Evolutionary conservation across 1,139 yeast species (phyloP), one percentile per base, ranked within the genome.

Genomic region (Diutina scorzettiae): DNA sequence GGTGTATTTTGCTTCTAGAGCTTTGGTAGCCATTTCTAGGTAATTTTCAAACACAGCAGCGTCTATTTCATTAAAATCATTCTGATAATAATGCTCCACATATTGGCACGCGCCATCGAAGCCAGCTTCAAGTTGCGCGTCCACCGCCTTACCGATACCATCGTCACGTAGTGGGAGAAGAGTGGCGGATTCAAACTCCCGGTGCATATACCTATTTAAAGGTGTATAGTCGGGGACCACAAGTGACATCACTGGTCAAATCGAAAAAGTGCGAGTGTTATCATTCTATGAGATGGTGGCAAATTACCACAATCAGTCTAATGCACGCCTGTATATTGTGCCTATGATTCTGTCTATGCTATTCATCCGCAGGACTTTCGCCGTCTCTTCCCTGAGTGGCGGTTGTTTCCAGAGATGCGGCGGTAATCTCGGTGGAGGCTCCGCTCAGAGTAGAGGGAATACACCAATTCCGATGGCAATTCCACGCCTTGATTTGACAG

Each of bases 381-480:
- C n/a, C n/a, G n/a, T n/a, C n/a, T n/a, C n/a, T n/a, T n/a, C n/a
- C n/a, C n/a, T n/a, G n/a, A n/a, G n/a, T n/a, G n/a, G n/a, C n/a
- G n/a, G n/a, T n/a, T n/a, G n/a, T n/a, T n/a, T n/a, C n/a, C n/a
- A n/a, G n/a, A n/a, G n/a, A n/a, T n/a, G n/a, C n/a, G n/a, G n/a
- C n/a, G n/a, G n/a, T 28, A 5, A 18, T 16, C 9, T 34, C 39
- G n/a, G 39, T 34, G 12, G 28, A n/a, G 18, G 39, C 37, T 3
- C 29, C 23, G 17, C 39, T 34, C 6, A 62, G 59, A 33, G 55
- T 56, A 48, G 72, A 66, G 42, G 78, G 78, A 42, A 77, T 73
- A 59, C 98, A 91, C 98, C 98, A 91, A 57, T 86, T 85, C 48
- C 94, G 74, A 62, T 91, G 98, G 55, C 81, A 83, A 19, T 75